Percentiles rank a stretch among this genome's conserved stretches.
Evolutionary conservation across 768 basidiomycete genomes (phyloP).

Genomic region (Lactifluus rugatus): DNA sequence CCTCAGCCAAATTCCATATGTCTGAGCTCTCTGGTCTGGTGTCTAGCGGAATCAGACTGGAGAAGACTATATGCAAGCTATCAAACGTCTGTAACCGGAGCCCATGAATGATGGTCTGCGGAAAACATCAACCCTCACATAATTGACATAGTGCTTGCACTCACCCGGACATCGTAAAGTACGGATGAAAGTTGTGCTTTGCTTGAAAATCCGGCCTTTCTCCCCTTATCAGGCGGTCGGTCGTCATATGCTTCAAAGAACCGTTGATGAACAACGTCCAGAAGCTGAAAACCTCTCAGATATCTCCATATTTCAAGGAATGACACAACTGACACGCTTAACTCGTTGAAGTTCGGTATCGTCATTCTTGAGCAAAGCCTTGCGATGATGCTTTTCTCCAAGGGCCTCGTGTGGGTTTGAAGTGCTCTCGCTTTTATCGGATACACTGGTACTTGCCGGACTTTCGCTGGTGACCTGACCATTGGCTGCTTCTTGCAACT

Average conservation of each 20-base stretch:
- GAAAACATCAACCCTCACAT: neutral
- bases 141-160: constrained; percentile 20
- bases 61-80: constrained; percentile 80
- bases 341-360: constrained; percentile 76
- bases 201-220: constrained; percentile 24
- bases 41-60: constrained; percentile 90
- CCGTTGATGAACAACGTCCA: constrained; percentile 65
- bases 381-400: constrained; percentile 42
- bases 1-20: constrained; percentile 75
- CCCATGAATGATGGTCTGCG: constrained; percentile 73
- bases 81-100: constrained; percentile 69
- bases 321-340: constrained; percentile 43
- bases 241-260: constrained; percentile 67
- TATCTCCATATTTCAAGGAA: neutral
- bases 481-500: constrained; percentile 42
- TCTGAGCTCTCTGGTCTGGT: constrained; percentile 69
- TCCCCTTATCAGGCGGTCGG: constrained; percentile 24
- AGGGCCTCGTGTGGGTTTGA: constrained; percentile 17
- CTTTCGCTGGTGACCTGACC: constrained; percentile 2
- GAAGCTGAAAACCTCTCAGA: constrained; percentile 42
- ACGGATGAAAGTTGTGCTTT: constrained; percentile 24
- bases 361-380: constrained; percentile 79
- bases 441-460: neutral
- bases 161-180: constrained; percentile 69
- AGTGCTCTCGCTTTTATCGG: neutral